Evolutionary conservation across 345 rosid genomes (phyloP), one percentile per base, ranked within the genome.

Genomic region (Populus nigra): DNA sequence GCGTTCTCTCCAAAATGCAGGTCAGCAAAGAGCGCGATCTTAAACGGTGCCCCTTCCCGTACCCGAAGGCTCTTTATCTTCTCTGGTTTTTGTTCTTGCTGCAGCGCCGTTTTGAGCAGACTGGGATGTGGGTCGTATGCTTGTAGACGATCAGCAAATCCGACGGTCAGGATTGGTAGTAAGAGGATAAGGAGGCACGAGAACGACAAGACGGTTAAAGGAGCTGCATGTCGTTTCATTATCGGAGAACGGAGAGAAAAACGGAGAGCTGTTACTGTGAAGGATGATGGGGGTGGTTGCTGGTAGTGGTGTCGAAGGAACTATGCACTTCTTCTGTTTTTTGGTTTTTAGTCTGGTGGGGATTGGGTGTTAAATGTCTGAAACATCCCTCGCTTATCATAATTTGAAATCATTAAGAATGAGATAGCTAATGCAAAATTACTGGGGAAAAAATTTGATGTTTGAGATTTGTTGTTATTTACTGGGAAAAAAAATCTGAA

Each of bases 1-100:
- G 92, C 83, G 71, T 84, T 62, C 89, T 93, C 94, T 5, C 96
- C 98, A 67, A 93, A 93, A 76, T 93, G 96, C 69, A 93, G 83
- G 84, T 93, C 98, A 4, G 98, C 96, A 35, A 91, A 93, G 62
- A 91, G 70, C 0, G 91, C 96, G 0, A 90, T 85, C 86, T 70
- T 90, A 87, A 87, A 91, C 61, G 86, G 76, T 50, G 79, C 49
- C 15, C 85, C 90, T 20, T 72, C 73, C 77, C 80, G 81, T 22
- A 82, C 67, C 53, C 79, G 79, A 61, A 88, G 85, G 65, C 68
- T 47, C 62, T 62, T 59, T 17, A 8, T 67, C 70, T 22, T 20
- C 53, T 47, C 53, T 47, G 59, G 9, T 20, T 53, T 2, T 6
- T 11, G 9, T 7, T 53, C 0, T 18, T 5, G 17, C 9, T n/a